Evolutionary conservation across 2,329 filamentous ascomycete species (phyloP).

Genomic region (Sporothrix phasma): DNA sequence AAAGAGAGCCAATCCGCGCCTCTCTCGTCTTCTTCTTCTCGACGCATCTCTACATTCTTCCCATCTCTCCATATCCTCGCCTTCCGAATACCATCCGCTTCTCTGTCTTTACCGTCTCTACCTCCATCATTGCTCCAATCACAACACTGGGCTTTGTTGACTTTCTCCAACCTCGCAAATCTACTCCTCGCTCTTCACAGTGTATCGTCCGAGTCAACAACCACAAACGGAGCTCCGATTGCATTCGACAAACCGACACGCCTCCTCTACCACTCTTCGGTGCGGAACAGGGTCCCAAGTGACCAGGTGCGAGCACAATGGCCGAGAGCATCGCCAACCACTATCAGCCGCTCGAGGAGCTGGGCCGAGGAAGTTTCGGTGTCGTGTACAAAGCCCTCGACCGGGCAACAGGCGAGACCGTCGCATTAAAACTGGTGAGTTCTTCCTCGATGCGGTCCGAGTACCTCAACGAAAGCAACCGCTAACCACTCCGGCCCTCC

Average conservation of each 20-base stretch:
- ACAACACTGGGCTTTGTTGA: conserved; percentile 6
- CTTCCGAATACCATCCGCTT: background rate
- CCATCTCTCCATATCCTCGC: background rate
- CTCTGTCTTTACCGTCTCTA: conserved; percentile 1
- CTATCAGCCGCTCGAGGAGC: conserved; percentile 92
- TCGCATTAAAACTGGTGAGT: conserved; percentile 91
- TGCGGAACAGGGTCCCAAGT: background rate
- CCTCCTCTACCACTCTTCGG: background rate
- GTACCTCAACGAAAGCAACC: too few relatives aligned
- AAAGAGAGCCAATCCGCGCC: background rate
- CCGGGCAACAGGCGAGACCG: conserved; percentile 77
- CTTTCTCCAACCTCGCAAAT: background rate
- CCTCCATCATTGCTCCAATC: background rate
- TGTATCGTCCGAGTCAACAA: background rate
- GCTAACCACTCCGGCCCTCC: background rate
- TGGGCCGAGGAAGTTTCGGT: conserved; percentile 93
- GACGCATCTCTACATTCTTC: background rate
- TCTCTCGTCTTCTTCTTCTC: background rate
- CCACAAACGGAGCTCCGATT: background rate
- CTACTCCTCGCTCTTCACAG: background rate
- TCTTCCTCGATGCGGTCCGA: too few relatives aligned
- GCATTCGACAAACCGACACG: background rate
- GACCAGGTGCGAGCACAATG: conserved; percentile 27
- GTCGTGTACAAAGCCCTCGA: conserved; percentile 96
- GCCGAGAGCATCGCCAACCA: conserved; percentile 64